Base-by-base conservation (phyloP, 129 eudicot species). In the Mikania micrantha region DNA sequence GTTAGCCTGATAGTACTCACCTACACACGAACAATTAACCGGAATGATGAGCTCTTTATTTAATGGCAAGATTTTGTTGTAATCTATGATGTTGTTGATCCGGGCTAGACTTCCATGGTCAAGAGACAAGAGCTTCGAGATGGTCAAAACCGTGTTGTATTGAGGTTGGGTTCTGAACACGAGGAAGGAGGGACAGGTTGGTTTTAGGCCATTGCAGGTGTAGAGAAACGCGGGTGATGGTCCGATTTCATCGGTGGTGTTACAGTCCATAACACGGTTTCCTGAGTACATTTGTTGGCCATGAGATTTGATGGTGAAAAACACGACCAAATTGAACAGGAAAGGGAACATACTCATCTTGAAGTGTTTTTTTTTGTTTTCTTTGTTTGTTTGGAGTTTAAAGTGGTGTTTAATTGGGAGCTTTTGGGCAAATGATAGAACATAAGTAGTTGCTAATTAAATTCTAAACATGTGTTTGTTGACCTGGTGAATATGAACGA, bases 1-100 rank as follows among this genome's bases (percentile, higher is more conserved):
- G 68, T 84, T 79, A 29, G 90, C 87, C 21, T 87, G 87, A 71
- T 87, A 85, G 76, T 88, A 88, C 64, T 76, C 61, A 60, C 90
- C 87, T 6, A 74, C 77, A 81, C 96, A 83, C 5, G 92, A 83
- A 75, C 96, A 88, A 13, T 84, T 70, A 9, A 81, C 87, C 0
- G 96, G 96, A 35, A 85, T 72, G 47, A 85, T 80, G 40, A 88
- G 74, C 52, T 83, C 96, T 60, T 56, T 28, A 70, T 74, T 71
- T 10, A 47, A 73, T 45, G 78, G 80, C 48, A 88, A 67, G 61
- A 63, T 24, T 28, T 48, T 21, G 16, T 8, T 9, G 24, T 73
- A 76, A 34, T 20, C 21, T 2, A 73, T 64, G 71, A 85, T 61
- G 13, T 83, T 81, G 81, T 88, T 88, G 66, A 85, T 68, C 16